Base-by-base conservation (phyloP, 768 basidiomycete genomes). In the Boletus pseudo-olivaceus region DNA sequence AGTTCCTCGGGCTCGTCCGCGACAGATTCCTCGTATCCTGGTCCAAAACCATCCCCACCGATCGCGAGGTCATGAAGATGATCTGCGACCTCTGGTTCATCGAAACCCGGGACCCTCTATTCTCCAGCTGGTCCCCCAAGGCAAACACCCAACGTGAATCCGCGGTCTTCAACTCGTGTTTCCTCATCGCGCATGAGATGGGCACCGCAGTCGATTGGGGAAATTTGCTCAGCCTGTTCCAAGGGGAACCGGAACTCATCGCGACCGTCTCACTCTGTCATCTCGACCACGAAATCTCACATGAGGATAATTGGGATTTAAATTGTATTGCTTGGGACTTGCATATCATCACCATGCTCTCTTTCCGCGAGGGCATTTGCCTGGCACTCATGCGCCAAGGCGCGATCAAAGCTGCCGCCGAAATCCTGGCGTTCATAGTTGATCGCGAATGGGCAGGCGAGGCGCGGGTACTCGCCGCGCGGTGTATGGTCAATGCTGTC, bases 81-180 rank as follows among this genome's bases (percentile, higher is more conserved):
- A 66, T 69, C 51, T 66, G 62, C 49, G 50, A 62, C 29, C 62
- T 68, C 15, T 68, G 66, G 67, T 62, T 60, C 47, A 60, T 68
- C 27, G 68, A 69, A 51, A 54, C 62, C 4, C 29, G 55, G 8
- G 60, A 68, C n/a, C 48, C 56, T 3, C 34, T 54, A 5, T 68
- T 70, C 30, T 66, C 58, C 10, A 67, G 64, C 26, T 59, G 62
- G 56, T 53, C 58, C 15, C n/a, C 35, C 15, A 38, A 32, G 2
- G 37, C 30, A 26, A 54, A 29, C 12, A 26, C 53, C 20, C 66
- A 68, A 33, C 67, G 68, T n/a, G 68, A 70, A 61, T 68, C 67
- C 5, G 66, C 59, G 0, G 44, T 68, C 38, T 58, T 69, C 40
- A 68, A 70, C 12, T 59, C 64, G 3, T 61, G 59, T 38, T 65